Conservation (phyloP, 306 rosid species). For the Prunus kanzakura region DNA sequence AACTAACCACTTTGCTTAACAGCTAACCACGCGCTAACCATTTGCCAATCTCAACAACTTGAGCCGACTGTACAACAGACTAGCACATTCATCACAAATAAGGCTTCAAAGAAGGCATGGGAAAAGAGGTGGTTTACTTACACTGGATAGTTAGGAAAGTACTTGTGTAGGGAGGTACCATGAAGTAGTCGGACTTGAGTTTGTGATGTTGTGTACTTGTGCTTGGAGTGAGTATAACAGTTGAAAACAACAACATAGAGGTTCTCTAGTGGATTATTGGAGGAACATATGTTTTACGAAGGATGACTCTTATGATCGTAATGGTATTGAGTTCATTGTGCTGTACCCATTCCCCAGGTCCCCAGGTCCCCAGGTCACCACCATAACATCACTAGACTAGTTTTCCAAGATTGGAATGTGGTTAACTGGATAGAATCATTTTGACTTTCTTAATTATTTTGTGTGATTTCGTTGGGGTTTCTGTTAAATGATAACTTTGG, state of each 20-base stretch:
- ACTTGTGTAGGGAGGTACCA: not conserved
- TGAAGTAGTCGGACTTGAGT: not conserved
- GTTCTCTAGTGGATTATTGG: not conserved
- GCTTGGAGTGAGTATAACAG: not conserved
- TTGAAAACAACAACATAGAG: not conserved
- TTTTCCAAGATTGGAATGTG: not conserved
- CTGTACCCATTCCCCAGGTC: not conserved
- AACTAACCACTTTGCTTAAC: too few species aligned
- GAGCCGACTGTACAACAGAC: not conserved
- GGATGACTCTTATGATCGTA: not conserved
- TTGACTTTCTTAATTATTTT: not conserved
- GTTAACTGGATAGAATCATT: not conserved
- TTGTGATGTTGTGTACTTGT: not conserved
- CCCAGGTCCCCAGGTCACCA: not conserved
- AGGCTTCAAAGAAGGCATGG: not conserved
- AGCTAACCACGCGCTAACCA: too few species aligned
- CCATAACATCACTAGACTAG: not conserved
- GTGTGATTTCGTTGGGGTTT: constrained; percentile 12
- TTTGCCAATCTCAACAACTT: too few species aligned
- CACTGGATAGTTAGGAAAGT: not conserved
- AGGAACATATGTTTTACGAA: not conserved
- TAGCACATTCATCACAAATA: constrained; percentile 2
- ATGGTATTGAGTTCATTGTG: not conserved
- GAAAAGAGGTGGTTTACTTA: not conserved
- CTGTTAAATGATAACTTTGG: constrained; percentile 25